These are phyloP conservation scores for Ambrosia trifida DNA, from an alignment of 129 eudicot genomes.

Conservation along the genomic window DNA sequence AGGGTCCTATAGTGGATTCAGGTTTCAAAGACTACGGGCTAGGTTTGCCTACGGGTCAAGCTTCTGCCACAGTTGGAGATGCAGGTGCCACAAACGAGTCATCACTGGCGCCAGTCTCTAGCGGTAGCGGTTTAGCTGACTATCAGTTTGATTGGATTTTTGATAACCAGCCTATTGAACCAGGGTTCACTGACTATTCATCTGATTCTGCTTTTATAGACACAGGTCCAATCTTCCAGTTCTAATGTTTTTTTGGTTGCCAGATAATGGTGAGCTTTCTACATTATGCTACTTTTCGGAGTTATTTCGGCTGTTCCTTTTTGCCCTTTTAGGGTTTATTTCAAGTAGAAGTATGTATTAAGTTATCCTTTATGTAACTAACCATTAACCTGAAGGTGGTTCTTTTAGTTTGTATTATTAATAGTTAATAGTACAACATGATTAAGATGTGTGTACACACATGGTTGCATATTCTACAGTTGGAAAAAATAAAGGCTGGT, in stretches of 20 bases:
- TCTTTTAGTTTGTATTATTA: no score
- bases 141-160: conserved; percentile 53
- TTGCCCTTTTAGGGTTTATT: conserved; percentile 27
- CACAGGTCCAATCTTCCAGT: conserved; percentile 52
- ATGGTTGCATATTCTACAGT: no score
- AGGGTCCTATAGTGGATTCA: conserved; percentile 15
- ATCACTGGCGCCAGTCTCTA: conserved; percentile 19
- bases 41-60: conserved; percentile 19
- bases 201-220: conserved; percentile 46
- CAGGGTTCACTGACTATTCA: conserved; percentile 39
- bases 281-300: conserved; percentile 7
- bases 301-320: background rate
- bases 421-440: no score
- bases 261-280: conserved; percentile 17
- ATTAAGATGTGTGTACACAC: no score
- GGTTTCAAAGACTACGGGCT: conserved; percentile 29
- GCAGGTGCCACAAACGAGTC: conserved; percentile 20
- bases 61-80: conserved; percentile 30
- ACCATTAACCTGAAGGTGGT: background rate
- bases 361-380: conserved; percentile 13
- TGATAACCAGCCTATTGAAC: conserved; percentile 43
- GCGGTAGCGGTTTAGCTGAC: conserved; percentile 26
- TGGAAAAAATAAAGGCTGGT: no score
- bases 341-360: conserved; percentile 15
- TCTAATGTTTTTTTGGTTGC: conserved; percentile 35